These are phyloP conservation scores for Trichoderma citrinoviride DNA, from an alignment of 2,329 filamentous ascomycete genomes.

Conservation along the genomic window DNA sequence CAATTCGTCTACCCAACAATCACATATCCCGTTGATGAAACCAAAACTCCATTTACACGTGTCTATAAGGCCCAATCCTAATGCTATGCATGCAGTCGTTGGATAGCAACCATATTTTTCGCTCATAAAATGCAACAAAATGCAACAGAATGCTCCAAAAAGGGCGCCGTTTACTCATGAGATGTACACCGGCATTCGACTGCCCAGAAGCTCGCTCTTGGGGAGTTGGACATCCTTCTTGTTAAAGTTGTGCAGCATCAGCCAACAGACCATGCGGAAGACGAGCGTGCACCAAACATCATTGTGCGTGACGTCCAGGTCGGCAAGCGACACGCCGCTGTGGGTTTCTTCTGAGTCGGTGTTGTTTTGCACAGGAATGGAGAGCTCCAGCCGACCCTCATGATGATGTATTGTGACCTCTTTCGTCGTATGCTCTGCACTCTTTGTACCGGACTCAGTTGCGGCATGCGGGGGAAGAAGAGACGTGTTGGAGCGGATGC, in stretches of 20 bases:
- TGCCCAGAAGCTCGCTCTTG: conserved; percentile 54
- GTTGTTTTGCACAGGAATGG: neutral
- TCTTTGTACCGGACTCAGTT: neutral
- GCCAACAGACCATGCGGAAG: conserved; percentile 58
- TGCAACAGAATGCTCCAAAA: neutral
- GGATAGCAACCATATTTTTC: neutral
- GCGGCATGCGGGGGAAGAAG: neutral
- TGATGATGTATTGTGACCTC: neutral
- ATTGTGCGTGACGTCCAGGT: conserved; percentile 34
- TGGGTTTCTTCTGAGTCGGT: neutral
- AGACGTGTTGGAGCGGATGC: conserved; percentile 18
- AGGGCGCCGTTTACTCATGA: conserved; percentile 28
- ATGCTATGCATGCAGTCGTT: neutral
- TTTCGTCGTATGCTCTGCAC: conserved; percentile 5
- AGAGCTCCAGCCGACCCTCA: neutral
- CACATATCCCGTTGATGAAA: neutral
- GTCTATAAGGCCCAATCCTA: neutral
- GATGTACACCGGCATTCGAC: conserved; percentile 56
- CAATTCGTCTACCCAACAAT: neutral
- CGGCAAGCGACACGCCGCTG: conserved; percentile 24
- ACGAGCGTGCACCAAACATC: conserved; percentile 55
- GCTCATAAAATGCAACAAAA: too few relatives aligned
- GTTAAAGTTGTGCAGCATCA: conserved; percentile 56
- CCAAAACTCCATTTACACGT: neutral
- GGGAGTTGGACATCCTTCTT: conserved; percentile 52